Evolutionary conservation across 805 yeast species (phyloP), one percentile per base, ranked within the genome.

Genomic region (Candida insectorum): DNA sequence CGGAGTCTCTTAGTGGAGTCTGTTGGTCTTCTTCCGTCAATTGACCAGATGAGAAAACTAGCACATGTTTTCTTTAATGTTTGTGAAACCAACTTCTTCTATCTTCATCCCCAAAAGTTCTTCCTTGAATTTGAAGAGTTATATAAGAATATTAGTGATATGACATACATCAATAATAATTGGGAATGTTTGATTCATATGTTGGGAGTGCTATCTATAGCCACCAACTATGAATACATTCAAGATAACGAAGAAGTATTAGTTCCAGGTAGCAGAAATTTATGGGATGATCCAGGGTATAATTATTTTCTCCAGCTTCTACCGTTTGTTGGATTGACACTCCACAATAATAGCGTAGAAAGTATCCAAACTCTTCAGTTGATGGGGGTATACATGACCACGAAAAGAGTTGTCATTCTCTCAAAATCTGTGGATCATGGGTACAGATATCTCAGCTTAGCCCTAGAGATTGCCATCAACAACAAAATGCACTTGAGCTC

Each of bases 1-100:
- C 16, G 16, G 16, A 23, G 5, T 4, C 18, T 38, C 16, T 26
- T 45, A 16, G 27, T 22, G 18, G 40, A 45, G n/a, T 36, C 45
- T 6, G 25, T 43, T 9, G 34, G 37, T 9, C 20, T 28, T 12
- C 26, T 43, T 6, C 49, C 49, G 5, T 19, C 39, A 6, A 33
- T 32, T 16, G 37, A 43, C 11, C 19, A 24, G 12, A 27, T 45
- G 21, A 16, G 31, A 15, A 40, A 33, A 12, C 22, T 42, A 16
- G 26, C 42, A 6, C 22, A 24, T n/a, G 40, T 45, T 4, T 43
- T 26, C 25, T 28, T 45, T 10, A 36, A 41, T 18, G 34, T 45
- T 13, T 45, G 47, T 30, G 47, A 43, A 25, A 45, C 49, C 9
- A 45, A 45, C 21, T n/a, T n/a, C n/a, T n/a, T n/a, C n/a, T n/a